phyloP scores from a whole-genome alignment of 2,329 filamentous ascomycete species.

The Sarocladiaceae sp. region DNA sequence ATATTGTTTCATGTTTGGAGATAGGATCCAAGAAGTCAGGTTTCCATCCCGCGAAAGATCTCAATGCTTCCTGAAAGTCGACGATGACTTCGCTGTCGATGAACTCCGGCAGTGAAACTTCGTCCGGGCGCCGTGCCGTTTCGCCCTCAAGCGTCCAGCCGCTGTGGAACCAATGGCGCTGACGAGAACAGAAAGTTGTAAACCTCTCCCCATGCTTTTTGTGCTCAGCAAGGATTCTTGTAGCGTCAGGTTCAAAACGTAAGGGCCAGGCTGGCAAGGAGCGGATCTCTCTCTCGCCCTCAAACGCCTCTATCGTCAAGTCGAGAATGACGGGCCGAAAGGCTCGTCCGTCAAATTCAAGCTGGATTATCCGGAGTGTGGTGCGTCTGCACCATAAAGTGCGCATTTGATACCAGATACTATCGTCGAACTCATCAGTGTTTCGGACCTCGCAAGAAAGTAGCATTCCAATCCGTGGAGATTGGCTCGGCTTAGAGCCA shows the following conservation, averaged over 20 bases:
- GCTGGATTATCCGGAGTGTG: not conserved
- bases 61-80: slow-evolving; percentile 33
- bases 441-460: too few species aligned
- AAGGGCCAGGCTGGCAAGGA: not conserved
- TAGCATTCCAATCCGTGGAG: too few species aligned
- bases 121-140: too few species aligned
- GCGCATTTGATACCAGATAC: not conserved
- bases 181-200: slow-evolving; percentile 25
- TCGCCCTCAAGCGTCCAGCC: slow-evolving; percentile 36
- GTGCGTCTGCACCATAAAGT: not conserved
- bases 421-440: too few species aligned
- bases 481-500: too few species aligned
- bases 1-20: not conserved
- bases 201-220: slow-evolving; percentile 27
- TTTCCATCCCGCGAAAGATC: too few species aligned
- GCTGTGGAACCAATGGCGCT: slow-evolving; percentile 35
- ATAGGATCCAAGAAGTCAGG: too few species aligned
- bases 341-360: not conserved
- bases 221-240: not conserved
- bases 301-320: not conserved
- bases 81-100: slow-evolving; percentile 40
- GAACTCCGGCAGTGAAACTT: slow-evolving; percentile 25
- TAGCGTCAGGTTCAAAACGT: not conserved
- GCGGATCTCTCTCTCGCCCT: not conserved
- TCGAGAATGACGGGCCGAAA: not conserved